phyloP scores from a whole-genome alignment of 139 green algal genomes.

The Zygnema cylindricum region DNA sequence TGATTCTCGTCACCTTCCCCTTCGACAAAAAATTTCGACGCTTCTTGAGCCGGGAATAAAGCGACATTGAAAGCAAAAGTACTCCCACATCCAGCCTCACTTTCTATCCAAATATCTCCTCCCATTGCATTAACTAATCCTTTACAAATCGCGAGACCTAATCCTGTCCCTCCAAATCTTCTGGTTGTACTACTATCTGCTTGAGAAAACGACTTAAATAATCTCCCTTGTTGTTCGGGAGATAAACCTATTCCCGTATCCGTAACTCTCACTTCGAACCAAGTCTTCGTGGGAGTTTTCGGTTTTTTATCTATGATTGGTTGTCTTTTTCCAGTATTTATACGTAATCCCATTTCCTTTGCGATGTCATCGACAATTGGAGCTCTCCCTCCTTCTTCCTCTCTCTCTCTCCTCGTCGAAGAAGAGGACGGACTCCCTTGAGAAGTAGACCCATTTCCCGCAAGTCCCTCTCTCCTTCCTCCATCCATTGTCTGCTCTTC shows the following conservation, averaged over 20 bases:
- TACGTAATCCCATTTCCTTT: not conserved
- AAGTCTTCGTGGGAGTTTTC: not conserved
- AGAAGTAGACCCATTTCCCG: not conserved
- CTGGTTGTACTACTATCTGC: conserved; percentile 75
- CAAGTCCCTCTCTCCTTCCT: not conserved
- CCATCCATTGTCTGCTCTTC: not conserved
- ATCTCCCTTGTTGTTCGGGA: conserved; percentile 24
- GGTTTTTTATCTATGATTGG: not conserved
- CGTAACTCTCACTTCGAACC: conserved; percentile 54
- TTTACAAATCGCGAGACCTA: conserved; percentile 57
- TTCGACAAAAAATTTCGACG: not conserved
- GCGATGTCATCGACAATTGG: not conserved
- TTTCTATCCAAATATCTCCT: conserved; percentile 70
- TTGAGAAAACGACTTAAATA: conserved; percentile 64
- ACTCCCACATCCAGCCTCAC: conserved; percentile 63
- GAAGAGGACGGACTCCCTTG: not conserved
- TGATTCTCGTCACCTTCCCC: not conserved
- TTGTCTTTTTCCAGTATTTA: not conserved
- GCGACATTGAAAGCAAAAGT: conserved; percentile 73
- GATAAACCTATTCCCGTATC: conserved; percentile 58
- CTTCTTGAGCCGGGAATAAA: conserved; percentile 24
- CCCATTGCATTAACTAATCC: conserved; percentile 69
- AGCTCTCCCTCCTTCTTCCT: not conserved
- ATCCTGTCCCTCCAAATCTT: conserved; percentile 78
- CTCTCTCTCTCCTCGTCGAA: too few species aligned